These are phyloP conservation scores for Acacia concinna DNA, from an alignment of 331 rosid species.

Conservation along the genomic window DNA sequence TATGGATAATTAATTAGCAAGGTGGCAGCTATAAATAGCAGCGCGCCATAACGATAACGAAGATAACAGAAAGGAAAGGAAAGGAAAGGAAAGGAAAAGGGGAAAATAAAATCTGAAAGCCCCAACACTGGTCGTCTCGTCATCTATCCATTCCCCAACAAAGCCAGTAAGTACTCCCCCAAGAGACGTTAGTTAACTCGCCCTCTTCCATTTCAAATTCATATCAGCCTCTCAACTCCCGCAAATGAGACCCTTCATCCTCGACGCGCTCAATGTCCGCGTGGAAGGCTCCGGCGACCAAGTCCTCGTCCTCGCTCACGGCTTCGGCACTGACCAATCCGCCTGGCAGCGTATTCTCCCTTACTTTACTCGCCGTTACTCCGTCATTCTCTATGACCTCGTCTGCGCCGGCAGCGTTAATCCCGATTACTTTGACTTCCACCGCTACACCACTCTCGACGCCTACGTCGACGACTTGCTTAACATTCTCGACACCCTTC, in stretches of 20 bases:
- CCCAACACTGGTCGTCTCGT: not conserved
- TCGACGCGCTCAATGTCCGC: conserved; percentile 87
- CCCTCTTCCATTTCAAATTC: too few species aligned
- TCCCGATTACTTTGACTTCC: conserved; percentile 88
- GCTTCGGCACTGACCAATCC: conserved; percentile 94
- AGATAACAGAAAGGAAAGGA: not conserved
- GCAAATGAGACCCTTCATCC: conserved; percentile 45
- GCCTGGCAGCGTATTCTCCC: conserved; percentile 90
- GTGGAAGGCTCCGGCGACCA: conserved; percentile 77
- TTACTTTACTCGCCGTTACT: conserved; percentile 60
- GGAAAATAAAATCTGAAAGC: not conserved
- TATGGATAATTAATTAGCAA: not conserved
- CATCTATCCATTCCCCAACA: too few species aligned
- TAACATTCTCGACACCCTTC: conserved; percentile 66
- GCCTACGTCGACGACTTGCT: conserved; percentile 91
- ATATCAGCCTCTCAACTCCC: not conserved
- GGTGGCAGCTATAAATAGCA: not conserved
- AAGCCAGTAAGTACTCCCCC: too few species aligned
- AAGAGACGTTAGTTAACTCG: not conserved
- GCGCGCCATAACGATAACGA: not conserved
- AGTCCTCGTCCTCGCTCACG: conserved; percentile 75
- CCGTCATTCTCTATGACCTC: conserved; percentile 86
- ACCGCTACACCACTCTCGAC: conserved; percentile 83
- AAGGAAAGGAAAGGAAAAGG: not conserved
- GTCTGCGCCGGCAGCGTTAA: conserved; percentile 99